phyloP scores from a whole-genome alignment of 163 green algal species.

The Volvox carteri region DNA sequence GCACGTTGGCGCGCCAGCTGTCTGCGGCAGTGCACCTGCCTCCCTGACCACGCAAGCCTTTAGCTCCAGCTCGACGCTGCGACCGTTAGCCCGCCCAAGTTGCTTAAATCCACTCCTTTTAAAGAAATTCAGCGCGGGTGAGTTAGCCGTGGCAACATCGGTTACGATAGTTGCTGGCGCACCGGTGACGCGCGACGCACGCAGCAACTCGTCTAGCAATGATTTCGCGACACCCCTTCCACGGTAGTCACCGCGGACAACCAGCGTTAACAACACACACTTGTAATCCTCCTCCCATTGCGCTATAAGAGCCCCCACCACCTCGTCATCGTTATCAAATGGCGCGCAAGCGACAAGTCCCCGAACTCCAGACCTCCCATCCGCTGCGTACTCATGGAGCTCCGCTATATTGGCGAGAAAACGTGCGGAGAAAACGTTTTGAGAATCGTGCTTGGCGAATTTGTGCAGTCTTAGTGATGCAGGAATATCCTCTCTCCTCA shows the following conservation, averaged over 20 bases:
- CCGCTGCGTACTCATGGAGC: not conserved
- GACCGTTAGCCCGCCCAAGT: not conserved
- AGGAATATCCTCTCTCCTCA: not conserved
- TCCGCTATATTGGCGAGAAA: not conserved
- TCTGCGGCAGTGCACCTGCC: not conserved
- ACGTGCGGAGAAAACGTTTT: not conserved
- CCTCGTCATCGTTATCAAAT: not conserved
- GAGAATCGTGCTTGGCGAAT: conserved; percentile 4
- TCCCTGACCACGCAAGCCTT: not conserved
- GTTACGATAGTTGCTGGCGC: not conserved
- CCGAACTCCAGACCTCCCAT: not conserved
- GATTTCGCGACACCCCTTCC: not conserved
- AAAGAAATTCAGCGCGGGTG: conserved; percentile 19
- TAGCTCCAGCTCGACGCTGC: conserved; percentile 20
- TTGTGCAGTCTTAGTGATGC: conserved; percentile 10
- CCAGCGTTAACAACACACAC: conserved; percentile 36
- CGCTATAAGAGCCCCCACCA: conserved; percentile 19
- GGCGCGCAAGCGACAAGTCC: not conserved
- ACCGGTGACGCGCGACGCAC: no score
- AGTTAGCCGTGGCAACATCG: conserved; percentile 23
- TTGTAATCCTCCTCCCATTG: conserved; percentile 11
- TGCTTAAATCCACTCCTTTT: conserved; percentile 35
- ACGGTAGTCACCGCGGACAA: not conserved
- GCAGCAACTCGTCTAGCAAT: conserved; percentile 8
- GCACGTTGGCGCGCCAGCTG: not conserved